Evolutionary conservation across 306 rosid species (phyloP).

Genomic region (Oxytropis ochrocephala): DNA sequence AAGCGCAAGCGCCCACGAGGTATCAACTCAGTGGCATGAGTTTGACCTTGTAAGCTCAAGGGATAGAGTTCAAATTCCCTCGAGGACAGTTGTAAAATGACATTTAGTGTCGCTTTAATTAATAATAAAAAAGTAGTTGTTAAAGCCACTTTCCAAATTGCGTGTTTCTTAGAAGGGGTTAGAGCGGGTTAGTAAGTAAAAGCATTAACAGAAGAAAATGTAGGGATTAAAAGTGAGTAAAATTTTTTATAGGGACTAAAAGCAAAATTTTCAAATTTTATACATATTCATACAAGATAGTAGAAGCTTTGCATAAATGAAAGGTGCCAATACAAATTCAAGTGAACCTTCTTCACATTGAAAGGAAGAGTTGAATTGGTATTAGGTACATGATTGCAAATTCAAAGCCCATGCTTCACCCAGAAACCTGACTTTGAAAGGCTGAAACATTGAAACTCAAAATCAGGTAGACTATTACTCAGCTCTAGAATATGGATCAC

Average conservation of each 20-base stretch:
- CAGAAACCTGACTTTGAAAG: constrained; percentile 16
- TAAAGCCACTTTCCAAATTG: not conserved
- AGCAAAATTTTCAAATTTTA: too few relatives aligned
- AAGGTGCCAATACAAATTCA: constrained; percentile 16
- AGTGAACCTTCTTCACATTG: constrained; percentile 17
- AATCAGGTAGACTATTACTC: not conserved
- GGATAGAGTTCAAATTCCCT: too few relatives aligned
- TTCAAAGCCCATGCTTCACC: constrained; percentile 30
- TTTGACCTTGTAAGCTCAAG: too few relatives aligned
- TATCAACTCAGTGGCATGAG: too few relatives aligned
- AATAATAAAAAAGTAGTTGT: too few relatives aligned
- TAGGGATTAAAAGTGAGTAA: too few relatives aligned
- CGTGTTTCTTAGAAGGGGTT: not conserved
- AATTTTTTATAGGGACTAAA: too few relatives aligned
- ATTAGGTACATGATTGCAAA: constrained; percentile 16
- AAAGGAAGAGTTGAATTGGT: constrained; percentile 4
- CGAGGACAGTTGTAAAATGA: too few relatives aligned
- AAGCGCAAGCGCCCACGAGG: too few relatives aligned
- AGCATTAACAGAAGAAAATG: too few relatives aligned
- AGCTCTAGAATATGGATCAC: not conserved
- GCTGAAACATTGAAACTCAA: constrained; percentile 26
- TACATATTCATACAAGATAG: not conserved
- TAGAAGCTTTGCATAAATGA: constrained; percentile 17
- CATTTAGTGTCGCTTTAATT: too few relatives aligned
- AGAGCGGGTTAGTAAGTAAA: not conserved